Evolutionary conservation across 2,329 filamentous ascomycete species (phyloP).

Genomic region (Chaetomium olivaceum): DNA sequence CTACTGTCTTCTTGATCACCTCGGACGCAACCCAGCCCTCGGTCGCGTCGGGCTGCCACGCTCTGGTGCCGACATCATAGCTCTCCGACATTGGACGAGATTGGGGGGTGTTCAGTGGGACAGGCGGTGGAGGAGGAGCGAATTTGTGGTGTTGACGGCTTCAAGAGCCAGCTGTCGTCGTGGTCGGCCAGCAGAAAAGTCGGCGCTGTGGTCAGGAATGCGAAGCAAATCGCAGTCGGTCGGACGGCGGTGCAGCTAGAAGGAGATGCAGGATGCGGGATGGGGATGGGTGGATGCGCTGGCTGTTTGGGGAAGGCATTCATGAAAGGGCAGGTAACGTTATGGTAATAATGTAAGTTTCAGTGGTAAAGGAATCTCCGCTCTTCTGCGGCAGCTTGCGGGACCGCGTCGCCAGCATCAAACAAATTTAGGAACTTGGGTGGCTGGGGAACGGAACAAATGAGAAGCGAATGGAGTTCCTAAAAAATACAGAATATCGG

Average conservation of each 20-base stretch:
- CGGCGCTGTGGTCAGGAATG: constrained; percentile 18
- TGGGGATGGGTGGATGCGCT: constrained; percentile 26
- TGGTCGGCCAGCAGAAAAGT: constrained; percentile 31
- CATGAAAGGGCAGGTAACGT: constrained; percentile 25
- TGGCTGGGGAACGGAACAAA: constrained; percentile 11
- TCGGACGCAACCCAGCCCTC: constrained; percentile 98
- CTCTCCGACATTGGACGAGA: constrained; percentile 74
- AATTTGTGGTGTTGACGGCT: constrained; percentile 22
- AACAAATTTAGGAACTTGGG: constrained; percentile 8
- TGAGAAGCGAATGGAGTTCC: constrained; percentile 39
- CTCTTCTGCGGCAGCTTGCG: constrained; percentile 9
- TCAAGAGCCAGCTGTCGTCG: constrained; percentile 31
- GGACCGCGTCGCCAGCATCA: constrained; percentile 9
- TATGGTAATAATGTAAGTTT: constrained; percentile 27
- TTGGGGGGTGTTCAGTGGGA: constrained; percentile 26
- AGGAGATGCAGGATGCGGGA: constrained; percentile 12
- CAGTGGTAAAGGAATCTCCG: constrained; percentile 20
- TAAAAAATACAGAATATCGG: constrained; percentile 21
- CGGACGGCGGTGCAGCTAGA: constrained; percentile 17
- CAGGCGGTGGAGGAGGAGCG: constrained; percentile 25
- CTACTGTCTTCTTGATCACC: constrained; percentile 78
- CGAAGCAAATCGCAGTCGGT: constrained; percentile 22
- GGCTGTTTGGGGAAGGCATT: constrained; percentile 30
- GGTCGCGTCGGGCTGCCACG: constrained; percentile 94
- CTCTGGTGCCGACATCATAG: constrained; percentile 95